phyloP scores from a whole-genome alignment of 306 rosid species.

The Amphicarpaea edgeworthii region DNA sequence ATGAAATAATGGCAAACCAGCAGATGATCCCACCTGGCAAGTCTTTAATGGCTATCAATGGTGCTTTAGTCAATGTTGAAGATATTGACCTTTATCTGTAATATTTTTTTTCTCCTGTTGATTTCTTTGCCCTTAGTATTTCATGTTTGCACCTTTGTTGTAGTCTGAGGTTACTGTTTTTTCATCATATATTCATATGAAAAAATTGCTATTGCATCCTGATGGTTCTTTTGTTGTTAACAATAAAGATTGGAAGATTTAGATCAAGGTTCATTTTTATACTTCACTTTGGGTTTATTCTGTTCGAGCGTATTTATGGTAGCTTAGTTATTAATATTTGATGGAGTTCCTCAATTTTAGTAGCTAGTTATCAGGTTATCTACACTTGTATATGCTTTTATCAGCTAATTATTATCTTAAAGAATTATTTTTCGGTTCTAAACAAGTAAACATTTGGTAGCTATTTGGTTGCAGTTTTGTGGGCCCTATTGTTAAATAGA shows the following conservation, averaged over 20 bases:
- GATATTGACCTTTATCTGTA: constrained; percentile 97
- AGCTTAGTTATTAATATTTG: constrained; percentile 26
- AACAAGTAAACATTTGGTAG: constrained; percentile 21
- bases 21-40: constrained; percentile 99
- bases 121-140: constrained; percentile 21
- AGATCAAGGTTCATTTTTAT: constrained; percentile 12
- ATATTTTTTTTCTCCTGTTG: constrained; percentile 60
- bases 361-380: neutral
- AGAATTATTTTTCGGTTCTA: constrained; percentile 22
- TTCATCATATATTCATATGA: constrained; percentile 15
- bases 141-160: constrained; percentile 32
- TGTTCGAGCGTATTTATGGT: neutral
- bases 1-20: constrained; percentile 92
- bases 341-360: constrained; percentile 20
- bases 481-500: neutral
- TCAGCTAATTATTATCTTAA: neutral
- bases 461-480: constrained; percentile 23
- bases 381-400: neutral
- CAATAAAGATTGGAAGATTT: constrained; percentile 16
- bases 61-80: constrained; percentile 95
- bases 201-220: constrained; percentile 33
- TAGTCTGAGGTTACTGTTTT: constrained; percentile 36
- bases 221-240: constrained; percentile 20
- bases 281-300: constrained; percentile 24
- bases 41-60: constrained; percentile 97